Percentiles rank a stretch among this genome's conserved stretches.
phyloP scores from a whole-genome alignment of 2,329 filamentous ascomycete species.

The Sclerotinia glacialis region DNA sequence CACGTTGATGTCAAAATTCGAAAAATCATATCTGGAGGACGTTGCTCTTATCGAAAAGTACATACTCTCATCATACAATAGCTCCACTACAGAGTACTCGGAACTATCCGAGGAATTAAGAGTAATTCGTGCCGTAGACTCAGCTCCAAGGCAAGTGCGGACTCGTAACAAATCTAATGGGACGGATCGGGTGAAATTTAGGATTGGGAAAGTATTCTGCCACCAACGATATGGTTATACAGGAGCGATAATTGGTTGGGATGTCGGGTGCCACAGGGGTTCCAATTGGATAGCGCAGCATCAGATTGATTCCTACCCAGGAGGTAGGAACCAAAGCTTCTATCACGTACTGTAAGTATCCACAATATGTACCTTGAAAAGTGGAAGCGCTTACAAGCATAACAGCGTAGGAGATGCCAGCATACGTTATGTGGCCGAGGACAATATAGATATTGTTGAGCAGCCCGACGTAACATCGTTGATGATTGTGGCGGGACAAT shows the following conservation, averaged over 20 bases:
- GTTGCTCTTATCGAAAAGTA: conserved; percentile 41
- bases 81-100: conserved; percentile 37
- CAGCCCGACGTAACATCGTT: conserved; percentile 56
- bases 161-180: conserved; percentile 29
- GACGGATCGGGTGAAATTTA: conserved; percentile 55
- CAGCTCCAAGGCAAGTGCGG: conserved; percentile 50
- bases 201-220: conserved; percentile 78
- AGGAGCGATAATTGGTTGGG: conserved; percentile 86
- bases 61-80: conserved; percentile 39
- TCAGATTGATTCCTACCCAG: conserved; percentile 58
- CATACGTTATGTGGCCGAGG: conserved; percentile 73
- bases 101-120: conserved; percentile 52
- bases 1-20: conserved; percentile 40
- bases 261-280: conserved; percentile 54
- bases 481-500: conserved; percentile 71
- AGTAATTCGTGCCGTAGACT: conserved; percentile 55
- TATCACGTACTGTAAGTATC: conserved; percentile 80
- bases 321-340: conserved; percentile 66
- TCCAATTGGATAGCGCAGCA: conserved; percentile 60
- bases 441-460: conserved; percentile 69
- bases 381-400: conserved; percentile 32
- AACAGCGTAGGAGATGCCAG: conserved; percentile 63
- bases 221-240: conserved; percentile 78
- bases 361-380: conserved; percentile 14
- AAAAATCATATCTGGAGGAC: conserved; percentile 42